These are phyloP conservation scores for Pisolithus orientalis DNA, from an alignment of 768 basidiomycete species.

Conservation along the genomic window DNA sequence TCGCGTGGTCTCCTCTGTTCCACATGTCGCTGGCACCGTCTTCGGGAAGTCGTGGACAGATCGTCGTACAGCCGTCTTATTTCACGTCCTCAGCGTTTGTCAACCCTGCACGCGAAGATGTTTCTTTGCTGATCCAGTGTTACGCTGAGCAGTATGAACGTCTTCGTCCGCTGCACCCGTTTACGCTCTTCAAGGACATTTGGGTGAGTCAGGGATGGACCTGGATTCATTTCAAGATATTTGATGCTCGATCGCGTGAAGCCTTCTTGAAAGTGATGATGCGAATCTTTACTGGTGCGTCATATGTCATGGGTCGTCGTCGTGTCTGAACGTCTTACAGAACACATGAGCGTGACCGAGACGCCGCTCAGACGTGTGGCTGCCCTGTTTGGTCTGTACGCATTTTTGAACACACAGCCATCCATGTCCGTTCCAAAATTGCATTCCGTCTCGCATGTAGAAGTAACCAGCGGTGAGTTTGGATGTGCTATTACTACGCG, in stretches of 20 bases:
- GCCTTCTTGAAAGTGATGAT: constrained; percentile 52
- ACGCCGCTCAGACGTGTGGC: constrained; percentile 49
- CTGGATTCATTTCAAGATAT: constrained; percentile 69
- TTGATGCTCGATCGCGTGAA: constrained; percentile 61
- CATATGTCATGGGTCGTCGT: not conserved
- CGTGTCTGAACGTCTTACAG: constrained; percentile 27
- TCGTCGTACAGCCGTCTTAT: constrained; percentile 65
- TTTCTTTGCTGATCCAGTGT: constrained; percentile 43
- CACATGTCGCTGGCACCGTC: constrained; percentile 42
- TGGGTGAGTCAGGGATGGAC: constrained; percentile 69
- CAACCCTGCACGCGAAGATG: constrained; percentile 56
- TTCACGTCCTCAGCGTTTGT: constrained; percentile 77
- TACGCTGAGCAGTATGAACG: constrained; percentile 47
- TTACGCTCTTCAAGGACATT: constrained; percentile 61
- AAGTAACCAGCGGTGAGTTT: constrained; percentile 51
- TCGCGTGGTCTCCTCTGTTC: not conserved
- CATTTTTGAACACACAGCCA: constrained; percentile 66
- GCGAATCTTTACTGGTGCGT: constrained; percentile 63
- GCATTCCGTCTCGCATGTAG: constrained; percentile 45
- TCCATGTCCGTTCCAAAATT: constrained; percentile 45
- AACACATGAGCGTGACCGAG: constrained; percentile 45
- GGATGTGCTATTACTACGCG: not conserved
- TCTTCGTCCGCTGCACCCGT: constrained; percentile 39
- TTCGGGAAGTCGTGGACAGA: constrained; percentile 51
- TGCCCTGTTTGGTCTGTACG: constrained; percentile 65